These are phyloP conservation scores for Dryadomyces sulphureus DNA, from an alignment of 2,329 filamentous ascomycete species.

Conservation along the genomic window DNA sequence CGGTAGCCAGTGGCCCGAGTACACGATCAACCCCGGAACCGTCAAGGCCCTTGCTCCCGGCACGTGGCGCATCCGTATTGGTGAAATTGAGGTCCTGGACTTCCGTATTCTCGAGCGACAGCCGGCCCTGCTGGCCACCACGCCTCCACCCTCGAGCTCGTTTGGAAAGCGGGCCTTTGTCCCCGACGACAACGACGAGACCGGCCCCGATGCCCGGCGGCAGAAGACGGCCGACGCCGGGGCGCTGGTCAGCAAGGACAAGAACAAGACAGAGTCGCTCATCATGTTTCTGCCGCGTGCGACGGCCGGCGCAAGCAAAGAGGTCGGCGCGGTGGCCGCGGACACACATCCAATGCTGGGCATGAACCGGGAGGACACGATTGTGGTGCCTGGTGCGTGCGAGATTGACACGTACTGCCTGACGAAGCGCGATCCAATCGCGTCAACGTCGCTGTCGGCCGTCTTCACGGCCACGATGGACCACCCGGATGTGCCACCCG, in stretches of 20 bases:
- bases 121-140: constrained; percentile 18
- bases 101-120: constrained; percentile 41
- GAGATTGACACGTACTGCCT: constrained; percentile 39
- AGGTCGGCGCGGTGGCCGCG: constrained; percentile 24
- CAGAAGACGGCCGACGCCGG: constrained; percentile 19
- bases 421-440: constrained; percentile 41
- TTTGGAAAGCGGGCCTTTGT: constrained; percentile 36
- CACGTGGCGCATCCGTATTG: constrained; percentile 40
- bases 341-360: constrained; percentile 37
- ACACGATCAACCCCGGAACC: constrained; percentile 24
- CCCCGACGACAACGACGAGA: constrained; percentile 24
- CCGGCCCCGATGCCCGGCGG: constrained; percentile 21
- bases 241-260: constrained; percentile 17
- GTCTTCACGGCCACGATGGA: constrained; percentile 34
- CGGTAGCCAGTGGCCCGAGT: constrained; percentile 13
- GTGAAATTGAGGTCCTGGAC: constrained; percentile 34
- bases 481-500: constrained; percentile 32
- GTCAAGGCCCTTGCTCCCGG: constrained; percentile 35
- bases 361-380: constrained; percentile 31
- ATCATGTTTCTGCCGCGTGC: constrained; percentile 41
- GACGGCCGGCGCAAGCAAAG: constrained; percentile 28
- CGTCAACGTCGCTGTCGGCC: constrained; percentile 36
- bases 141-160: constrained; percentile 21
- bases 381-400: constrained; percentile 31
- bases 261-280: constrained; percentile 28